Evolutionary conservation across 176 grass and related monocot species (phyloP), one percentile per base, ranked within the genome.

Genomic region (Bolboschoenus planiculmis): DNA sequence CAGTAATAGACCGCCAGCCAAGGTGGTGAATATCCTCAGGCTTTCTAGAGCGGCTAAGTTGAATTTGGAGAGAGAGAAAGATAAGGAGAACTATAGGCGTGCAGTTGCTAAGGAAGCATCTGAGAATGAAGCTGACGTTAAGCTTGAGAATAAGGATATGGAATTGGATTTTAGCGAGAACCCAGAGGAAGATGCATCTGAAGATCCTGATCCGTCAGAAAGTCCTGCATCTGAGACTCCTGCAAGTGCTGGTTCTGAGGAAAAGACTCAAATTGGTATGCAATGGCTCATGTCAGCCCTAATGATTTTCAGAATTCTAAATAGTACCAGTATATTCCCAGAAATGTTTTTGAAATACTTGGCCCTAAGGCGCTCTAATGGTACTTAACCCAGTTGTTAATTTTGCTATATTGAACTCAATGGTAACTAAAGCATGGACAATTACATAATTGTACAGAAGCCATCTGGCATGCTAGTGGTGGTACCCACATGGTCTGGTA

Each of bases 161-260:
- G 96, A 98, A 56, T 93, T 98, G 83, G 89, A 98, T 84, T 98
- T 98, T 79, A 87, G 86, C 84, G 96, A 98, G 87, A 98, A 94
- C 84, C 81, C 78, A 86, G 96, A 95, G 84, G 90, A 83, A 30
- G 92, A 95, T 85, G 78, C 48, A 29, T 81, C 84, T 84, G 96
- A 98, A 75, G 96, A 98, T 78, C 62, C 86, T 47, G 92, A 98
- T 85, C 88, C 50, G 74, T 74, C 71, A 3, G 95, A 97, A 43
- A 91, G 85, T 89, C 85, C 63, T 77, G 78, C 81, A 85, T 90
- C 84, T 53, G 92, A 85, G 78, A 94, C 87, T 48, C 84, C 81
- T 61, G 51, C 30, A 30, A 77, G 78, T 81, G 80, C 83, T 86
- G 83, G 53, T n/a, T 64, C 60, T 82, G 84, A 95, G 58, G 87